A percentile compares a stretch with the other conserved stretches of the same genome.
These are phyloP conservation scores for Xylaria sp. DNA, from an alignment of 2,329 filamentous ascomycete species.

Conservation along the genomic window DNA sequence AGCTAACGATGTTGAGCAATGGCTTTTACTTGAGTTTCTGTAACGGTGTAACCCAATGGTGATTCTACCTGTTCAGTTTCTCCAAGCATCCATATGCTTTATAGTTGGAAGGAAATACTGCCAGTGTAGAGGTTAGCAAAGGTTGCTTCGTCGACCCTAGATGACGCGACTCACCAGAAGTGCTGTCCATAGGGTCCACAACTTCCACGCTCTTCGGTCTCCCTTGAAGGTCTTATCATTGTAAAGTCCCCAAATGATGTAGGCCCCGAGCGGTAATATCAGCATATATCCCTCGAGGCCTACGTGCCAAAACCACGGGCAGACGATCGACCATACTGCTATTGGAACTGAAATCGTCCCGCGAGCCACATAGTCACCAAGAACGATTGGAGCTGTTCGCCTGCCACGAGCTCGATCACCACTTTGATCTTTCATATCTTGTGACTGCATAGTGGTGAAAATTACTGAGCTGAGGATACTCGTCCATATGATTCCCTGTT, in stretches of 20 bases:
- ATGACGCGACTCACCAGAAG: neutral
- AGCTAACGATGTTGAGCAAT: too few species aligned
- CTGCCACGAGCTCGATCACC: slow-evolving; percentile 11
- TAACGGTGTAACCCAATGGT: neutral
- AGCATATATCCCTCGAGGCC: neutral
- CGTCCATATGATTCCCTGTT: neutral
- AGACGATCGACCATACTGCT: neutral
- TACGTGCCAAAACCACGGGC: neutral
- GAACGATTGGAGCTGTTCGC: slow-evolving; percentile 7
- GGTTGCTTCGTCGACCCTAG: neutral
- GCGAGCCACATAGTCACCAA: neutral
- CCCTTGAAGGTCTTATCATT: neutral
- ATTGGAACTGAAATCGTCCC: neutral
- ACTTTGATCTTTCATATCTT: slow-evolving; percentile 10
- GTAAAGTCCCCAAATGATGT: slow-evolving; percentile 2
- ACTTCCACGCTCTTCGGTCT: neutral
- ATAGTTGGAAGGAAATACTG: neutral
- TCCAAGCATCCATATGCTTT: slow-evolving; percentile 43
- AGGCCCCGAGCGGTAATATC: neutral
- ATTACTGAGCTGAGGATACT: neutral
- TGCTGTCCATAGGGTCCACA: neutral
- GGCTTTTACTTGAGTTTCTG: too few species aligned
- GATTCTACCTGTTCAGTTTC: slow-evolving; percentile 20
- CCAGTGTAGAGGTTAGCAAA: neutral
- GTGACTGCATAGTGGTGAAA: slow-evolving; percentile 13